Evolutionary conservation across 352 stramenopile species (phyloP).

Genomic region (Thraustotheca clavata): DNA sequence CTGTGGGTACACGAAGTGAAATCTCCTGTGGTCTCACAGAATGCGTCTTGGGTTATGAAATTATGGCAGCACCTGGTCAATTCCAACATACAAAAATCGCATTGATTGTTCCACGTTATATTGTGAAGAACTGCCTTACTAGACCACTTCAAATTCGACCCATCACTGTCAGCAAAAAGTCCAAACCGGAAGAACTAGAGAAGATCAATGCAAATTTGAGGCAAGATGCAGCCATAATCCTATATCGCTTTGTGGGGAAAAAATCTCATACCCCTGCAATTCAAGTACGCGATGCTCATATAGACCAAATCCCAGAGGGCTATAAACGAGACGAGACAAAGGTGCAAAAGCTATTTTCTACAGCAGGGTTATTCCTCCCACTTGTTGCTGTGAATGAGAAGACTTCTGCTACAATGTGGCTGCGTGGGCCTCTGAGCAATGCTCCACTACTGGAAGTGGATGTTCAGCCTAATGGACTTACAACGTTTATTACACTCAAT

Average conservation of each 20-base stretch:
- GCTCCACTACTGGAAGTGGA: slow-evolving; percentile 59
- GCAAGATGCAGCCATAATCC: slow-evolving; percentile 40
- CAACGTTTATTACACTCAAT: slow-evolving; percentile 55
- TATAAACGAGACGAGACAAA: too few relatives aligned
- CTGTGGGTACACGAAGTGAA: slow-evolving; percentile 67
- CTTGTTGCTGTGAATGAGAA: slow-evolving; percentile 34
- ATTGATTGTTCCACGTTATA: slow-evolving; percentile 62
- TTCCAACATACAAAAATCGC: slow-evolving; percentile 81
- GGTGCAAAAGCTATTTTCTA: too few relatives aligned
- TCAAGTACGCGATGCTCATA: slow-evolving; percentile 50
- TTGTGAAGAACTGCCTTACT: slow-evolving; percentile 57
- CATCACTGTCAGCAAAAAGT: slow-evolving; percentile 72
- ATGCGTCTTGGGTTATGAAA: slow-evolving; percentile 74
- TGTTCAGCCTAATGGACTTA: slow-evolving; percentile 52
- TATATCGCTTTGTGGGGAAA: slow-evolving; percentile 60
- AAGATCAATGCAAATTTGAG: slow-evolving; percentile 39
- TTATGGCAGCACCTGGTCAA: slow-evolving; percentile 64
- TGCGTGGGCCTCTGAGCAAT: slow-evolving; percentile 54
- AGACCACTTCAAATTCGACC: slow-evolving; percentile 60
- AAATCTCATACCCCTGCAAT: slow-evolving; percentile 66
- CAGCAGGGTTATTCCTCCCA: slow-evolving; percentile 51
- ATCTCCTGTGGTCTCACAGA: slow-evolving; percentile 42
- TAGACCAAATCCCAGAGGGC: not conserved
- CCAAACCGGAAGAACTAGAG: slow-evolving; percentile 22
- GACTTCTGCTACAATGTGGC: slow-evolving; percentile 43